A percentile compares a stretch with the other conserved stretches of the same genome.
phyloP scores from a whole-genome alignment of 78 protist species.

The Dictyostelium firmibasis region DNA sequence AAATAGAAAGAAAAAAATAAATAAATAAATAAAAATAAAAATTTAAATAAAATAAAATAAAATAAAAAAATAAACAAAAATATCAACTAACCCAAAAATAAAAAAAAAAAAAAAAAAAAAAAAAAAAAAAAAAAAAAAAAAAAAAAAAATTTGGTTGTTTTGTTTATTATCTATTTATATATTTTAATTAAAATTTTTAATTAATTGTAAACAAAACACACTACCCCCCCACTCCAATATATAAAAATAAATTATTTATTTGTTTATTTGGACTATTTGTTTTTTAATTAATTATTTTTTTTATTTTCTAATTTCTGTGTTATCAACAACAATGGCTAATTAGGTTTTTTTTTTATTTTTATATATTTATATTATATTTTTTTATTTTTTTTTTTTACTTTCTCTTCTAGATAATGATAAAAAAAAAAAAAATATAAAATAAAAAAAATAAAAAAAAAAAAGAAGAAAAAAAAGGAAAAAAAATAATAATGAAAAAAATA shows the following conservation, averaged over 20 bases:
- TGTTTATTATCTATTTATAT: background rate
- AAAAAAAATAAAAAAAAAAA: no score
- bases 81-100: no score
- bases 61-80: no score
- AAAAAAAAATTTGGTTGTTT: background rate
- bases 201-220: background rate
- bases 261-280: background rate
- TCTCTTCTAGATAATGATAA: background rate
- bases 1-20: no score
- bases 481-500: no score
- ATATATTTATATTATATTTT: background rate
- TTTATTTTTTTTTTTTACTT: background rate
- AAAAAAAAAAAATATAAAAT: no score
- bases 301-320: background rate
- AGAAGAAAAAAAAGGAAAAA: no score
- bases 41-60: background rate
- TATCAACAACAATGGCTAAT: background rate
- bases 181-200: background rate
- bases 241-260: background rate
- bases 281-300: background rate
- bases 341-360: background rate
- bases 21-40: background rate
- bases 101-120: background rate
- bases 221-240: background rate
- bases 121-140: background rate